Percentiles rank a stretch among this genome's conserved stretches.
phyloP scores from a whole-genome alignment of 371 early-diverging fungal species.

The Apophysomyces sp. region DNA sequence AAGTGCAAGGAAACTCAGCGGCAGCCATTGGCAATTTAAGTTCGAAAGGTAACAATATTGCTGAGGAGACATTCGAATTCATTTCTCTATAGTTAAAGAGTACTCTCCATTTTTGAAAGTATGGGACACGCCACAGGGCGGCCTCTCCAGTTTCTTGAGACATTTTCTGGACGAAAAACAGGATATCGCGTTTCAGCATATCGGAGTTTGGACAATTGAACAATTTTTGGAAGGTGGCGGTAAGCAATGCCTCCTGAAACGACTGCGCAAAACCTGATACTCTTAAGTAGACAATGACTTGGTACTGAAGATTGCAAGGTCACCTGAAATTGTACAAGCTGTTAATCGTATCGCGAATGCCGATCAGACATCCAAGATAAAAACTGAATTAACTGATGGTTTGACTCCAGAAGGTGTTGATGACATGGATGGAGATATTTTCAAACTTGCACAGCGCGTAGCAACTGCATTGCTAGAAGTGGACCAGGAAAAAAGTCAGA shows the following conservation, averaged over 20 bases:
- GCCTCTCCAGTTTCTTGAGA: constrained; percentile 71
- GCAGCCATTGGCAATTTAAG: constrained; percentile 85
- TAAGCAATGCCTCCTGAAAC: constrained; percentile 18
- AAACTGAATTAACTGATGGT: constrained; percentile 14
- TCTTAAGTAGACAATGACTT: constrained; percentile 28
- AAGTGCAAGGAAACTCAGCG: constrained; percentile 84
- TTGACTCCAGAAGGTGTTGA: constrained; percentile 20
- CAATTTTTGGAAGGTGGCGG: constrained; percentile 76
- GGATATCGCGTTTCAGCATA: constrained; percentile 79
- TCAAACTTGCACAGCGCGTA: constrained; percentile 45
- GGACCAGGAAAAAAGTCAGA: background rate
- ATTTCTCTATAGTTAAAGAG: constrained; percentile 46
- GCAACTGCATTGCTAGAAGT: constrained; percentile 18
- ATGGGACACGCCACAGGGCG: constrained; percentile 70
- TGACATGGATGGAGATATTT: constrained; percentile 46
- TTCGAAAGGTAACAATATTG: constrained; percentile 53
- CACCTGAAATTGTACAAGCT: constrained; percentile 30
- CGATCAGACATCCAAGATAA: constrained; percentile 10
- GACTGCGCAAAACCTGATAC: background rate
- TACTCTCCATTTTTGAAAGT: constrained; percentile 65
- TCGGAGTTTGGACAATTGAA: constrained; percentile 90
- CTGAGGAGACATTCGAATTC: background rate
- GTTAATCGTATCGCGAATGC: constrained; percentile 35
- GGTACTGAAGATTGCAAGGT: constrained; percentile 26
- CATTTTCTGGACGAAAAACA: constrained; percentile 67